phyloP scores from a whole-genome alignment of 768 basidiomycete species.

The Tricholoma bakamatsutake region DNA sequence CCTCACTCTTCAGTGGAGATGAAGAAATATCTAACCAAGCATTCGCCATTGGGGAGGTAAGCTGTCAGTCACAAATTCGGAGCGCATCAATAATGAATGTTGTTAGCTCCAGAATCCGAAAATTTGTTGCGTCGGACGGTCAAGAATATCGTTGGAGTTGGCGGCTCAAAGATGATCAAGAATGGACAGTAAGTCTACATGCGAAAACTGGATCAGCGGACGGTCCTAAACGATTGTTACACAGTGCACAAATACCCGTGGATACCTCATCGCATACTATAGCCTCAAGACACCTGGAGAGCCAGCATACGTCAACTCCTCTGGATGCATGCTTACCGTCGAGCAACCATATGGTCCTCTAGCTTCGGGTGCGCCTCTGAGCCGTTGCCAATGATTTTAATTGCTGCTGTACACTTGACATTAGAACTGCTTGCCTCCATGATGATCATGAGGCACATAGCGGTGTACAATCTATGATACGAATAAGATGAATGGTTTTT shows the following conservation, averaged over 20 bases:
- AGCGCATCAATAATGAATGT: conserved; percentile 1
- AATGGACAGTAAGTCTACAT: conserved; percentile 57
- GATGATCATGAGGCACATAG: conserved; percentile 62
- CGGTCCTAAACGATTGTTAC: not conserved
- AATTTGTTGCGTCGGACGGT: conserved; percentile 54
- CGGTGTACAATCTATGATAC: conserved; percentile 30
- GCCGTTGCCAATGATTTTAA: conserved; percentile 3
- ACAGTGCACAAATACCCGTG: conserved; percentile 52
- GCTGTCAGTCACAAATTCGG: conserved; percentile 6
- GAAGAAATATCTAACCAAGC: conserved; percentile 45
- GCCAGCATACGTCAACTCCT: conserved; percentile 46
- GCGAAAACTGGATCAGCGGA: not conserved
- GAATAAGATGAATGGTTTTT: too few relatives aligned
- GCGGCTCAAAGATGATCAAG: conserved; percentile 42
- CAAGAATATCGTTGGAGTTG: conserved; percentile 59
- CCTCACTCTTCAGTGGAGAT: conserved; percentile 34
- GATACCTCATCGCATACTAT: conserved; percentile 55
- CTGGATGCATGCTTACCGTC: conserved; percentile 58
- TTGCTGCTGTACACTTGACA: not conserved
- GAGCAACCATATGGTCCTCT: conserved; percentile 55
- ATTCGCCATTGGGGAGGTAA: conserved; percentile 37
- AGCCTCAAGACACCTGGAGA: conserved; percentile 50
- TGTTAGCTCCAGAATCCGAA: conserved; percentile 37
- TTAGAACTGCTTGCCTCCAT: conserved; percentile 56
- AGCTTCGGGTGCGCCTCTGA: conserved; percentile 40